Evolutionary conservation across 306 rosid species (phyloP).

Genomic region (Trichosanthes cucumerina): DNA sequence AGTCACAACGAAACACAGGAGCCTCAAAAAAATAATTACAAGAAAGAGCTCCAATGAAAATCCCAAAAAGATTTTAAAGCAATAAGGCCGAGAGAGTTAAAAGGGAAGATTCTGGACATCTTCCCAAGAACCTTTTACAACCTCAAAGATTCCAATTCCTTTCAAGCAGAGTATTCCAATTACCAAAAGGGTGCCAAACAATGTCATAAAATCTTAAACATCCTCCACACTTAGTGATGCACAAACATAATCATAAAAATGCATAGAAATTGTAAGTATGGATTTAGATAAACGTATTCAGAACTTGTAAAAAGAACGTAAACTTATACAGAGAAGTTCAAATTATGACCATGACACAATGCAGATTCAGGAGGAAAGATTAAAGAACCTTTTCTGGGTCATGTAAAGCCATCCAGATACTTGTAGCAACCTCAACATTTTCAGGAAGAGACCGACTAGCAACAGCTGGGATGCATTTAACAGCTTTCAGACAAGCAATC

Average conservation of each 20-base stretch:
- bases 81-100: not conserved
- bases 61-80: not conserved
- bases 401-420: constrained; percentile 91
- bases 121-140: not conserved
- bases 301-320: not conserved
- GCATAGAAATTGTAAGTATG: not conserved
- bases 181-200: not conserved
- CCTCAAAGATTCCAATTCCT: not conserved
- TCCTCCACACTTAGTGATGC: not conserved
- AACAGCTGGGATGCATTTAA: constrained; percentile 83
- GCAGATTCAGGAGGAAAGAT: not conserved
- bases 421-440: constrained; percentile 67
- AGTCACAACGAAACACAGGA: no score
- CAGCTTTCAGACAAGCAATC: constrained; percentile 86
- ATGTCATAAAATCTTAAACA: not conserved
- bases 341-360: not conserved
- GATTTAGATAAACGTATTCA: not conserved
- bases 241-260: not conserved
- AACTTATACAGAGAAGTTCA: not conserved
- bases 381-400: constrained; percentile 83
- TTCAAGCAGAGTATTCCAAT: not conserved
- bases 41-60: not conserved
- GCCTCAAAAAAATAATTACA: not conserved
- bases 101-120: not conserved
- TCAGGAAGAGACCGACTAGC: constrained; percentile 60